phyloP scores from a whole-genome alignment of 2,329 filamentous ascomycete species.

The Dothiorella sarmentorum region DNA sequence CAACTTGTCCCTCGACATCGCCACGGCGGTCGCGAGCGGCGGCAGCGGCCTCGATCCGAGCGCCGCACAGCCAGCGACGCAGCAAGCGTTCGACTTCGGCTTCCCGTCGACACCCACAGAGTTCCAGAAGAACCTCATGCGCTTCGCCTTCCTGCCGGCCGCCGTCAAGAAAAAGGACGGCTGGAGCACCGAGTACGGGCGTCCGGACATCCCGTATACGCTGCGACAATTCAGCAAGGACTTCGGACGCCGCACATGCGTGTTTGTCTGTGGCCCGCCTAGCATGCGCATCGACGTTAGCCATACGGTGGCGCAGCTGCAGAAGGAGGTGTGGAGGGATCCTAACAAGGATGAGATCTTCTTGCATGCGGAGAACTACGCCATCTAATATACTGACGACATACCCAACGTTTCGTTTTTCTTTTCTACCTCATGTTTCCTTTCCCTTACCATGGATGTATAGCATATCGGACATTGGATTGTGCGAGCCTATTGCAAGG shows the following conservation, averaged over 20 bases:
- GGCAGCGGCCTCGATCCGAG: slow-evolving; percentile 42
- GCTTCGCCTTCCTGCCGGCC: slow-evolving; percentile 74
- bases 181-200: slow-evolving; percentile 89
- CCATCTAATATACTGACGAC: slow-evolving; percentile 55
- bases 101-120: slow-evolving; percentile 81
- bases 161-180: slow-evolving; percentile 58
- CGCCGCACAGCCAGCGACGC: slow-evolving; percentile 23
- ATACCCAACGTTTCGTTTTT: background rate
- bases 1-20: slow-evolving; percentile 44
- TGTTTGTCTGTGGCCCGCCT: slow-evolving; percentile 89
- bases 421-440: background rate
- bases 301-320: slow-evolving; percentile 77
- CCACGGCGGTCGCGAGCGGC: slow-evolving; percentile 33
- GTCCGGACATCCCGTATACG: slow-evolving; percentile 84
- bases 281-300: slow-evolving; percentile 84
- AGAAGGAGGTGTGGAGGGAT: slow-evolving; percentile 78
- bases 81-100: slow-evolving; percentile 51
- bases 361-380: slow-evolving; percentile 93
- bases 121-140: slow-evolving; percentile 85
- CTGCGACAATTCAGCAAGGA: slow-evolving; percentile 75
- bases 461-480: background rate
- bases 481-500: background rate
- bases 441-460: background rate
- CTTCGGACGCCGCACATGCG: slow-evolving; percentile 78
- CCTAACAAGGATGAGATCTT: slow-evolving; percentile 83